phyloP scores from a whole-genome alignment of 805 yeast genomes.

The Suhomyces sp. region DNA sequence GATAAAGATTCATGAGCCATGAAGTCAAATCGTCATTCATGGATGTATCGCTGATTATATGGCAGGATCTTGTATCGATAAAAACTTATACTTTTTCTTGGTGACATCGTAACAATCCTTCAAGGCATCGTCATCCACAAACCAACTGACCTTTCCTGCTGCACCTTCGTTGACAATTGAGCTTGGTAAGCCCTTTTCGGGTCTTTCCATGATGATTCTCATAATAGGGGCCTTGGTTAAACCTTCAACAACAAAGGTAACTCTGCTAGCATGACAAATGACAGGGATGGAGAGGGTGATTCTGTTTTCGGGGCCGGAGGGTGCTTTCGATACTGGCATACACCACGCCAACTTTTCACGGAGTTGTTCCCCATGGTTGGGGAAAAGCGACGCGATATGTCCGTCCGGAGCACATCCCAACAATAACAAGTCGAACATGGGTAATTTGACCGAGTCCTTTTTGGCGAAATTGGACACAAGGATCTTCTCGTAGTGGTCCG shows the following conservation, averaged over 20 bases:
- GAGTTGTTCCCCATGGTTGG: constrained; percentile 78
- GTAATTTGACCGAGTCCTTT: constrained; percentile 92
- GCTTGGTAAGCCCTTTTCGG: constrained; percentile 94
- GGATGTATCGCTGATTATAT: too few relatives aligned
- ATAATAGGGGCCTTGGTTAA: constrained; percentile 91
- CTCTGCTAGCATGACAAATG: constrained; percentile 88
- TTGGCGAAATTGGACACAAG: constrained; percentile 90
- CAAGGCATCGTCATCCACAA: constrained; percentile 91
- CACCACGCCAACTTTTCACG: constrained; percentile 95
- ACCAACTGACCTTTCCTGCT: constrained; percentile 97
- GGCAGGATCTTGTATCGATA: constrained; percentile 33
- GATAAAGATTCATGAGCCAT: too few relatives aligned
- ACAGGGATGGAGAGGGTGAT: constrained; percentile 92
- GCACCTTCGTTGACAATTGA: constrained; percentile 92
- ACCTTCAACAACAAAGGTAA: constrained; percentile 95
- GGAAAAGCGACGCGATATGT: constrained; percentile 94
- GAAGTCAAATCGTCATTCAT: too few relatives aligned
- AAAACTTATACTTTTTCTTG: constrained; percentile 67
- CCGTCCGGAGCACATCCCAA: constrained; percentile 99
- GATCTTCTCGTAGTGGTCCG: constrained; percentile 86
- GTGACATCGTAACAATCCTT: constrained; percentile 70
- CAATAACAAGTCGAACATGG: constrained; percentile 87
- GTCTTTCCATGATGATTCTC: constrained; percentile 91
- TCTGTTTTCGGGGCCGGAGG: constrained; percentile 81
- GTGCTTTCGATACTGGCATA: constrained; percentile 88